Conservation (phyloP, 257 asterid species). For the Fraxinus pennsylvanica region DNA sequence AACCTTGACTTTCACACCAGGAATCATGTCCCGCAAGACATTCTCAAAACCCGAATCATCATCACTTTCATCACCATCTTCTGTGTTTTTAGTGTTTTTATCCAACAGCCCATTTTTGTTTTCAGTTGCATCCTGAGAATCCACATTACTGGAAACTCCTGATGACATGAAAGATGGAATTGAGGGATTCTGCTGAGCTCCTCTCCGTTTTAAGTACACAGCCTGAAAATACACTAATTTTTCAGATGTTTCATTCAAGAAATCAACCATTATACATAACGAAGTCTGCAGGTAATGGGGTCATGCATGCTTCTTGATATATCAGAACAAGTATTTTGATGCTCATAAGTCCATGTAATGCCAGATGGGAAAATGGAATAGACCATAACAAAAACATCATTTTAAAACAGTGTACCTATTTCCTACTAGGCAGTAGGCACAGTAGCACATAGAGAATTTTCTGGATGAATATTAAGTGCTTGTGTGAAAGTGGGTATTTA, state of each 20-base stretch:
- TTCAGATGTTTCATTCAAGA: conserved; percentile 21
- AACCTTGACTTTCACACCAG: conserved; percentile 91
- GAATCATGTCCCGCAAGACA: conserved; percentile 81
- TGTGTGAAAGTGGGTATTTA: too few species aligned
- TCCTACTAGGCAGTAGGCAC: neutral
- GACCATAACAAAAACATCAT: neutral
- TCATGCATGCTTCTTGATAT: conserved; percentile 16
- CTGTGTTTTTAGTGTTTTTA: conserved; percentile 58
- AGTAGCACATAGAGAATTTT: neutral
- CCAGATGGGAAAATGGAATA: conserved; percentile 5
- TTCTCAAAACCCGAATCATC: conserved; percentile 72
- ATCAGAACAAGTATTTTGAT: conserved; percentile 9
- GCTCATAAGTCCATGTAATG: conserved; percentile 8
- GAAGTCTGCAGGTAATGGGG: conserved; percentile 13
- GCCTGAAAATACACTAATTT: conserved; percentile 53
- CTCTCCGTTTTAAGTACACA: conserved; percentile 77
- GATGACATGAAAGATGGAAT: conserved; percentile 53
- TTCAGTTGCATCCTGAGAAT: conserved; percentile 58
- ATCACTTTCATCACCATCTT: conserved; percentile 67
- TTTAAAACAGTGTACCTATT: neutral
- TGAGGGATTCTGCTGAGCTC: conserved; percentile 49
- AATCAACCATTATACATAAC: conserved; percentile 18
- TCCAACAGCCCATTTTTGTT: conserved; percentile 56
- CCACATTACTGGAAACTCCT: conserved; percentile 49
- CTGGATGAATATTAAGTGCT: neutral